A percentile compares a stretch with the other conserved stretches of the same genome.
Evolutionary conservation across 208 protist genomes (phyloP).

Genomic region (Trypanosoma grayi): DNA sequence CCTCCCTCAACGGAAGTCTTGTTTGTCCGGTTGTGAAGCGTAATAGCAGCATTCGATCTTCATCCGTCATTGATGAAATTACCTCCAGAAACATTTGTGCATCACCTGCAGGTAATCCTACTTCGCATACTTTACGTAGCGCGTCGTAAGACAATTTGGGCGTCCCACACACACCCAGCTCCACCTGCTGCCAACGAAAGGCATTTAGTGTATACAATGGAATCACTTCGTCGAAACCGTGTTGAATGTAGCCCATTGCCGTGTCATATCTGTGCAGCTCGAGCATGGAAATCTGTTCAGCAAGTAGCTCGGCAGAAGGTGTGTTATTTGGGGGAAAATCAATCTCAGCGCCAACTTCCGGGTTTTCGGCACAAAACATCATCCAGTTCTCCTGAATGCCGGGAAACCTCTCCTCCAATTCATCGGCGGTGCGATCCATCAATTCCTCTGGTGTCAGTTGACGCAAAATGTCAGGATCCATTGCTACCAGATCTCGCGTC

Average conservation of each 20-base stretch:
- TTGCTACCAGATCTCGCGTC: conserved; percentile 48
- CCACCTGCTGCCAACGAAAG: conserved; percentile 85
- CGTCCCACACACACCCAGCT: conserved; percentile 75
- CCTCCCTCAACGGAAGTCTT: conserved; percentile 72
- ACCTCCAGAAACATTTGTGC: conserved; percentile 71
- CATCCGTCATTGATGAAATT: conserved; percentile 76
- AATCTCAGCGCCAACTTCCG: conserved; percentile 29
- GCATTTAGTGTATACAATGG: conserved; percentile 81
- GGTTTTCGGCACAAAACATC: conserved; percentile 37
- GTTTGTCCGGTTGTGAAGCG: conserved; percentile 89
- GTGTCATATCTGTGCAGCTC: conserved; percentile 69
- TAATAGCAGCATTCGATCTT: conserved; percentile 80
- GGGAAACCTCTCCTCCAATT: conserved; percentile 83
- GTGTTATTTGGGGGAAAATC: conserved; percentile 55
- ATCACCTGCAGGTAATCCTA: conserved; percentile 53
- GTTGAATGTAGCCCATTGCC: conserved; percentile 69
- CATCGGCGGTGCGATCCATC: conserved; percentile 60
- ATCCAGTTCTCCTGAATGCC: conserved; percentile 57
- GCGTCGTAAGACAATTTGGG: conserved; percentile 77
- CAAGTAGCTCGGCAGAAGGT: conserved; percentile 48
- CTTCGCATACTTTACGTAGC: conserved; percentile 69
- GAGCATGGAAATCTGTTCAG: conserved; percentile 51
- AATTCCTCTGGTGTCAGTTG: conserved; percentile 58
- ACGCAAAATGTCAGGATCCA: conserved; percentile 62
- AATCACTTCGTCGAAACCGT: conserved; percentile 78